Evolutionary conservation across 768 basidiomycete genomes (phyloP).

Genomic region (Phanerochaete carnosa): DNA sequence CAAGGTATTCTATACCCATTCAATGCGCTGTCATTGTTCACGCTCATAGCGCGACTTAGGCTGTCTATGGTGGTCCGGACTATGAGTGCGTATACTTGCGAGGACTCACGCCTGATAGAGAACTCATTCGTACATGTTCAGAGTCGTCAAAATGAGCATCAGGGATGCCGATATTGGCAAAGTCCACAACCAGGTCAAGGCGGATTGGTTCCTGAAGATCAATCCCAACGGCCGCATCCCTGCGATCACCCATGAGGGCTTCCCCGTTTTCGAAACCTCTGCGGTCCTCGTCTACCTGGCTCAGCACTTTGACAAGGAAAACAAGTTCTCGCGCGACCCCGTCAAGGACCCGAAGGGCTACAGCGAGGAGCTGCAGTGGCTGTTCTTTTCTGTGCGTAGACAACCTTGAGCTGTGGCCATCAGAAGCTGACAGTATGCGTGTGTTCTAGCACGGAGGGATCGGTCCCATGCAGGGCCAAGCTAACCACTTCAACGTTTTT

Average conservation of each 20-base stretch:
- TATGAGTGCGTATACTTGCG: not conserved
- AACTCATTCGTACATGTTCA: not conserved
- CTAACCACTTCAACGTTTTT: slow-evolving; percentile 16
- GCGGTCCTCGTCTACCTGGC: slow-evolving; percentile 83
- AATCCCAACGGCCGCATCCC: slow-evolving; percentile 45
- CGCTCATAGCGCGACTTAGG: not conserved
- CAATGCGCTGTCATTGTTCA: slow-evolving; percentile 35
- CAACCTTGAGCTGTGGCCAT: not conserved
- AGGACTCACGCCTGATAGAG: not conserved
- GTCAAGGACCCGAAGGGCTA: slow-evolving; percentile 51
- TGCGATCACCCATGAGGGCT: slow-evolving; percentile 47
- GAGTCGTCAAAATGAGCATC: slow-evolving; percentile 7
- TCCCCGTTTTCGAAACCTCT: slow-evolving; percentile 70
- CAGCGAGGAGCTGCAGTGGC: slow-evolving; percentile 80
- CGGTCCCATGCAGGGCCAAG: slow-evolving; percentile 88
- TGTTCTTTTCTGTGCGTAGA: slow-evolving; percentile 68
- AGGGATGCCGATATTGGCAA: slow-evolving; percentile 57
- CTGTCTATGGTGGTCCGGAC: not conserved
- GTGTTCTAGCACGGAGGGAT: slow-evolving; percentile 67
- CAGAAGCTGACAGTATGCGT: not conserved
- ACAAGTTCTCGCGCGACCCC: slow-evolving; percentile 63
- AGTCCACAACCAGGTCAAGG: slow-evolving; percentile 40
- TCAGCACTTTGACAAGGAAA: slow-evolving; percentile 78
- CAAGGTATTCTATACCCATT: slow-evolving; percentile 31
- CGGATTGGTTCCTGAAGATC: slow-evolving; percentile 33